phyloP scores from a whole-genome alignment of 768 basidiomycete species.

The Pholiota microspora region DNA sequence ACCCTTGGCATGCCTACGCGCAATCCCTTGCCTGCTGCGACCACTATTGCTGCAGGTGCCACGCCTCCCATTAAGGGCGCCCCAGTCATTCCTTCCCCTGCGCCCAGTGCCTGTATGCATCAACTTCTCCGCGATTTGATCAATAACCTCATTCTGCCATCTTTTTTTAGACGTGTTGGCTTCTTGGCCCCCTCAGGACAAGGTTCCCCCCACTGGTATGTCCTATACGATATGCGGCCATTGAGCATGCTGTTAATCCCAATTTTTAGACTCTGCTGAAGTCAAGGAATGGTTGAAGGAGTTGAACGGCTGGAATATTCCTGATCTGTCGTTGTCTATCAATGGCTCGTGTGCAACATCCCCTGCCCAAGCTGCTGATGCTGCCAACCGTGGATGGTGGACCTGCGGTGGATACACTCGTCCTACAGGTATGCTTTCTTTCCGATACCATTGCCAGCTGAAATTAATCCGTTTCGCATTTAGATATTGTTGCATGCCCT shows the following conservation, averaged over 20 bases:
- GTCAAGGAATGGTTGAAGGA: conserved; percentile 76
- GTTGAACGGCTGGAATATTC: conserved; percentile 68
- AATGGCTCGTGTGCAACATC: conserved; percentile 63
- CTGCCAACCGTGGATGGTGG: conserved; percentile 79
- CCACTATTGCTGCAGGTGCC: conserved; percentile 59
- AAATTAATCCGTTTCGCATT: no score
- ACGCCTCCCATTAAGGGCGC: conserved; percentile 62
- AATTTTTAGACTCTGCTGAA: conserved; percentile 45
- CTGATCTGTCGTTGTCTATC: conserved; percentile 52
- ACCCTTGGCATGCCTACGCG: conserved; percentile 61
- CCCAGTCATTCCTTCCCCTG: conserved; percentile 50
- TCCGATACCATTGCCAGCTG: no score
- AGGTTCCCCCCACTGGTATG: conserved; percentile 58
- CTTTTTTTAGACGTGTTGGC: conserved; percentile 6
- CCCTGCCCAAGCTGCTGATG: conserved; percentile 49
- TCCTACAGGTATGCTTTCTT: conserved; percentile 32
- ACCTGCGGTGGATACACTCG: conserved; percentile 78
- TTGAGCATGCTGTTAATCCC: background rate
- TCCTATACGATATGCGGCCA: background rate
- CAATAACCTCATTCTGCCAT: background rate
- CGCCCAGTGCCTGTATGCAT: conserved; percentile 43
- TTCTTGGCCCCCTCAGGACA: conserved; percentile 66
- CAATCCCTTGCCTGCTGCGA: conserved; percentile 42
- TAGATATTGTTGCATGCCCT: conserved; percentile 68
- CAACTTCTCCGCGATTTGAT: background rate